These are phyloP conservation scores for Pseudogymnoascus sp. DNA, from an alignment of 2,329 filamentous ascomycete species.

Conservation along the genomic window DNA sequence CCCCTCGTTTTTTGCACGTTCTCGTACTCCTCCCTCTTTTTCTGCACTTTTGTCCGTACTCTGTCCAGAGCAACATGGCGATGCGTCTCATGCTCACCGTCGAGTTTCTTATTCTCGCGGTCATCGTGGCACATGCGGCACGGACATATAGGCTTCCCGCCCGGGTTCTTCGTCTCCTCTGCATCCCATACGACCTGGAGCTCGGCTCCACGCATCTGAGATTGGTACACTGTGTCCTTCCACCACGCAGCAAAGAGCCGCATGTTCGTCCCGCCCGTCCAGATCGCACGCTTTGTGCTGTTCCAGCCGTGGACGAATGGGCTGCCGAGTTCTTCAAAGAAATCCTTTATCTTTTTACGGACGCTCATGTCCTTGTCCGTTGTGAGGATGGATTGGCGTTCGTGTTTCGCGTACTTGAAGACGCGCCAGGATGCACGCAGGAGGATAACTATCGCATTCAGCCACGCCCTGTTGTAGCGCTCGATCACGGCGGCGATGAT, in stretches of 20 bases:
- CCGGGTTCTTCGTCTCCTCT: neutral
- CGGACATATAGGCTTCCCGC: neutral
- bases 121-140: neutral
- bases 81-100: neutral
- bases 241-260: neutral
- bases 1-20: neutral
- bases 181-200: neutral
- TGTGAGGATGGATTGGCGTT: neutral
- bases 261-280: neutral
- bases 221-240: neutral
- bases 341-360: neutral
- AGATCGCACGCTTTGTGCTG: neutral
- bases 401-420: neutral
- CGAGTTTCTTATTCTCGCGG: neutral
- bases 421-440: neutral
- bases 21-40: neutral
- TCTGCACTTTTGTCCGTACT: neutral
- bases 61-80: neutral
- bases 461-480: slow-evolving; percentile 12
- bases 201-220: neutral
- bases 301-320: neutral
- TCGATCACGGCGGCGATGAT: slow-evolving; percentile 15
- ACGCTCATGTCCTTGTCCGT: neutral
- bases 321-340: neutral
- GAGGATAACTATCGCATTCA: neutral